Conservation (phyloP, 169 alveolate genomes). For the Amoebophrya sp. region DNA sequence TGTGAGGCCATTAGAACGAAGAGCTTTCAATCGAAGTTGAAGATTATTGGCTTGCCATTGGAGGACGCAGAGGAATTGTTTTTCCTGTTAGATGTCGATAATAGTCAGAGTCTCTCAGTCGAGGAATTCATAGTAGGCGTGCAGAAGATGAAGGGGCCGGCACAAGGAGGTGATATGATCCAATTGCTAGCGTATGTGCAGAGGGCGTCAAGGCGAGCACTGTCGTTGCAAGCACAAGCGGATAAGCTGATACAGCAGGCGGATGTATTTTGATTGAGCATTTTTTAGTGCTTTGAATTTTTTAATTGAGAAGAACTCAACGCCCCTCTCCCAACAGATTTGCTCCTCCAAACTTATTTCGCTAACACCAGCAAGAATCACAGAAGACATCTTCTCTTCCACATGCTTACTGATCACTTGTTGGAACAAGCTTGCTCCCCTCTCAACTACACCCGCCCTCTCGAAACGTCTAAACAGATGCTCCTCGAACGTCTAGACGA, state of each 20-base stretch:
- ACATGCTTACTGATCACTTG: no score
- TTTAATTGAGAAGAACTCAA: no score
- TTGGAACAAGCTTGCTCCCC: no score
- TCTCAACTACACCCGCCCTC: no score
- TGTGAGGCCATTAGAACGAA: conserved; percentile 5
- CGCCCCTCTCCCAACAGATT: no score
- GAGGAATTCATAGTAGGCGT: background rate
- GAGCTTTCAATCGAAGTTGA: conserved; percentile 11
- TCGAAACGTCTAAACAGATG: no score
- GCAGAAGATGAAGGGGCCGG: conserved; percentile 23
- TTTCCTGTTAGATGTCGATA: background rate
- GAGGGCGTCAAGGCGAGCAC: background rate
- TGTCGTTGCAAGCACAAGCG: background rate
- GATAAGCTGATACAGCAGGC: background rate
- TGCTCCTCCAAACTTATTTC: no score
- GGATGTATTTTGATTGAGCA: background rate
- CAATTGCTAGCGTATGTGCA: background rate
- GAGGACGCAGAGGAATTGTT: conserved; percentile 17
- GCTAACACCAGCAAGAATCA: no score
- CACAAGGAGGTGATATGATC: conserved; percentile 10
- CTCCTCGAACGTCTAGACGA: conserved; percentile 17
- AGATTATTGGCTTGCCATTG: background rate
- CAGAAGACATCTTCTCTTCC: no score
- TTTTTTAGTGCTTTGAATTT: background rate
- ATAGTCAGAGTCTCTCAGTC: background rate